Evolutionary conservation across 306 rosid species (phyloP), one percentile per base, ranked within the genome.

Genomic region (Vigna radiata): DNA sequence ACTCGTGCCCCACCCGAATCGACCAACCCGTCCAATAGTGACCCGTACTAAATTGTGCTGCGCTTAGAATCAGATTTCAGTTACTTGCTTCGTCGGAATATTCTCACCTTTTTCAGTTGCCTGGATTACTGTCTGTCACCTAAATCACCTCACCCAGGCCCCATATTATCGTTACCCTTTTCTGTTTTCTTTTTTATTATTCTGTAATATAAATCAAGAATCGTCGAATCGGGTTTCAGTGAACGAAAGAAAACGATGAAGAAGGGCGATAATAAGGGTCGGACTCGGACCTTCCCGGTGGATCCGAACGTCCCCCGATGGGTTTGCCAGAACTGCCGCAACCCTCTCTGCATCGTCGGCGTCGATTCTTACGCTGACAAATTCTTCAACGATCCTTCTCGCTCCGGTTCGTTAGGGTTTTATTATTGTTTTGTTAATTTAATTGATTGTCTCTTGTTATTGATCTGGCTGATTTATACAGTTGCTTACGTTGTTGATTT

Each of bases 271-370:
- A 89, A 86, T 50, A 89, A 81, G 86, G 85, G 86, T 84, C 93
- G 94, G 87, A 81, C 6, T 31, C 83, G 79, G 75, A 37, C 72
- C 90, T 82, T 89, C 5, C 89, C 93, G 85, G 91, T 79, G 80
- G 97, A 92, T 77, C 96, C 94, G 72, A 96, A 83, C 65, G 54
- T 93, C 21, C 97, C 96, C 49, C 86, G 96, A 81, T 92, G 93
- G 92, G 84, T 77, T 75, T 96, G 98, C 79, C 99, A 96, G 89
- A 92, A 91, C 83, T 96, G 98, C 84, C 97, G 90, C 74, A 88
- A 89, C 79, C 63, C 88, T 15, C 93, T 92, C 63, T 88, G 91
- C 83, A 48, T 96, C 83, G 85, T 91, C 75, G 98, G 97, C 85
- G 97, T 91, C 73, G 99, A 91, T 81, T 81, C 96, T 69, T 89